These are phyloP conservation scores for Piper longum DNA, from an alignment of 164 flowering plant genomes.

Conservation along the genomic window DNA sequence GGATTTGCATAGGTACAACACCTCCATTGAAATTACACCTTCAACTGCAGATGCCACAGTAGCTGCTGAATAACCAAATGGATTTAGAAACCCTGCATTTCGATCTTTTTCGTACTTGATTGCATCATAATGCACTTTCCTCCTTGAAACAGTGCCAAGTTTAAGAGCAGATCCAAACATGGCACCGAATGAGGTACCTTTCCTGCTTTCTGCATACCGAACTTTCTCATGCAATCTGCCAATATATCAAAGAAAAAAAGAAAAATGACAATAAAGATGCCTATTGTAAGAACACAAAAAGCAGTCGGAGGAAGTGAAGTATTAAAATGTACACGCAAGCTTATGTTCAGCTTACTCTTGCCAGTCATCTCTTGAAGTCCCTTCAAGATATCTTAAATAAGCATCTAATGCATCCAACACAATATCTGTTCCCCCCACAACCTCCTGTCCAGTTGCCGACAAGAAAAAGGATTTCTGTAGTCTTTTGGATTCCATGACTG, in stretches of 20 bases:
- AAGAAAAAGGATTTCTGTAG: conserved; percentile 27
- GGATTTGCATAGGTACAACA: conserved; percentile 6
- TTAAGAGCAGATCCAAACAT: conserved; percentile 59
- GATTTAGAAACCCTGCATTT: conserved; percentile 65
- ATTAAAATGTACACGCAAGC: background rate
- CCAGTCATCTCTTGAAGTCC: conserved; percentile 65
- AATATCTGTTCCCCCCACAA: conserved; percentile 48
- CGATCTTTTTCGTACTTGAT: conserved; percentile 66
- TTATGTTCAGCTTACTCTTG: conserved; percentile 52
- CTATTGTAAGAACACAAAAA: background rate
- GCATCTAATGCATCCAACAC: conserved; percentile 66
- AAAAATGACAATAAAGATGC: background rate
- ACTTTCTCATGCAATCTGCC: conserved; percentile 60
- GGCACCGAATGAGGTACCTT: conserved; percentile 59
- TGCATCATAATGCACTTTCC: conserved; percentile 66
- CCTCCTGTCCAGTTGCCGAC: conserved; percentile 29
- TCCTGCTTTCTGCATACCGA: conserved; percentile 43
- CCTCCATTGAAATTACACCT: conserved; percentile 69
- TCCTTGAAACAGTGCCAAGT: conserved; percentile 70
- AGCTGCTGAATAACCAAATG: conserved; percentile 66
- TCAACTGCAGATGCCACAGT: conserved; percentile 59
- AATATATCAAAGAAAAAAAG: conserved; percentile 8
- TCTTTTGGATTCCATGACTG: conserved; percentile 13
- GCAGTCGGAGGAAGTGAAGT: background rate
- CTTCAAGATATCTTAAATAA: conserved; percentile 71